Conservation (phyloP, 139 green algal genomes). For the Coelastrella sp. region DNA sequence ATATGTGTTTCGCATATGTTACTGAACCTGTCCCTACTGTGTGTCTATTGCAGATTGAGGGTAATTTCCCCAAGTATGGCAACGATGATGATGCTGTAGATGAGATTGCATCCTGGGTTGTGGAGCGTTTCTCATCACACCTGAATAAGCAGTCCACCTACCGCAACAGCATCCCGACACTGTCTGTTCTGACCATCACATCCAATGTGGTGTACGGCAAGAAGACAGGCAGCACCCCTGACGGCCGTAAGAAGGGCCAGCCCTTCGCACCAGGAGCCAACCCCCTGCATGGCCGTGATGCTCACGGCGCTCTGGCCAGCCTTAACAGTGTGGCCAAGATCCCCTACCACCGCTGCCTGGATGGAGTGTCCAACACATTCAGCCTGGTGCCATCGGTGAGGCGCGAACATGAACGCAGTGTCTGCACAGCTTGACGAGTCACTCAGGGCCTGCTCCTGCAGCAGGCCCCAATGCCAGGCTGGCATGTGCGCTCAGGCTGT, state of each 20-base stretch:
- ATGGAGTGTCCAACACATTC: conserved; percentile 86
- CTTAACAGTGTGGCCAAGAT: conserved; percentile 66
- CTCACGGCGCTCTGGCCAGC: conserved; percentile 71
- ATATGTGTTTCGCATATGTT: too few relatives aligned
- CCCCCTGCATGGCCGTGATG: conserved; percentile 78
- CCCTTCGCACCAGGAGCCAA: conserved; percentile 76
- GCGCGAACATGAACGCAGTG: too few relatives aligned
- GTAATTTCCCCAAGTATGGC: conserved; percentile 81
- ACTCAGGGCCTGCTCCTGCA: neutral
- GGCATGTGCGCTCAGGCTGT: neutral
- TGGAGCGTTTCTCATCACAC: conserved; percentile 29
- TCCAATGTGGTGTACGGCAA: conserved; percentile 80
- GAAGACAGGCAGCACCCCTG: conserved; percentile 69
- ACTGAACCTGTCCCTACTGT: too few relatives aligned
- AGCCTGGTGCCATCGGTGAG: conserved; percentile 67
- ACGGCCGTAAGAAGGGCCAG: conserved; percentile 76
- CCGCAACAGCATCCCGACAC: conserved; percentile 74
- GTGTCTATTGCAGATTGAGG: conserved; percentile 55
- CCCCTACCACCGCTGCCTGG: conserved; percentile 69
- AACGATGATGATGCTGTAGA: conserved; percentile 82
- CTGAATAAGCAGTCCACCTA: conserved; percentile 72
- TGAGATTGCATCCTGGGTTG: conserved; percentile 61
- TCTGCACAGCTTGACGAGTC: too few relatives aligned
- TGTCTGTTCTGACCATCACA: conserved; percentile 85
- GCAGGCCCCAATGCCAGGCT: neutral